Evolutionary conservation across 2,329 filamentous ascomycete genomes (phyloP).

Genomic region (Xylariales sp.): DNA sequence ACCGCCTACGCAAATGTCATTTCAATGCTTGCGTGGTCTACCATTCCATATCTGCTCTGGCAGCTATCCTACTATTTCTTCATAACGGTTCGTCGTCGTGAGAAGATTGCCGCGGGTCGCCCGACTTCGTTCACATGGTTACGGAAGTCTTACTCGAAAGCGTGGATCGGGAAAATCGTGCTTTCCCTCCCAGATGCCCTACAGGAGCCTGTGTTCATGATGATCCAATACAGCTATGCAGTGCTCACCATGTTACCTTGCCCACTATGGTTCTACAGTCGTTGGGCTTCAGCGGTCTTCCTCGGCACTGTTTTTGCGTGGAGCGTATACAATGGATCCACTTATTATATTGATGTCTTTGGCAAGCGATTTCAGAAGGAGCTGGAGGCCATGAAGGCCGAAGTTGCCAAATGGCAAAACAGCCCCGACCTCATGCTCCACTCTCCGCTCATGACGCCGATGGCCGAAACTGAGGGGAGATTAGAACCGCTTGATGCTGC

Average conservation of each 20-base stretch:
- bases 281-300: constrained; percentile 73
- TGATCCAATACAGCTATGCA: constrained; percentile 90
- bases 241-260: constrained; percentile 91
- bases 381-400: constrained; percentile 79
- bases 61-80: constrained; percentile 90
- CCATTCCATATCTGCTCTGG: constrained; percentile 89
- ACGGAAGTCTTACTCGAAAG: constrained; percentile 82
- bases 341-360: constrained; percentile 97
- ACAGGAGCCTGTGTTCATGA: constrained; percentile 91
- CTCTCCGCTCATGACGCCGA: constrained; percentile 34
- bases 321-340: constrained; percentile 96
- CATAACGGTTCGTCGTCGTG: constrained; percentile 89
- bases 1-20: constrained; percentile 72
- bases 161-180: constrained; percentile 83
- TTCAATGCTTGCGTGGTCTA: constrained; percentile 93
- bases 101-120: constrained; percentile 92
- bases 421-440: constrained; percentile 43
- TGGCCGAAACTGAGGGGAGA: constrained; percentile 13
- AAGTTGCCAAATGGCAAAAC: constrained; percentile 84
- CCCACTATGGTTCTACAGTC: constrained; percentile 89
- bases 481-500: constrained; percentile 13
- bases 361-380: constrained; percentile 96
- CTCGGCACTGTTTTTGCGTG: constrained; percentile 81
- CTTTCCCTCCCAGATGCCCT: constrained; percentile 68
- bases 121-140: constrained; percentile 98